These are phyloP conservation scores for Tinospora cordifolia DNA, from an alignment of 164 flowering plant species.

Conservation along the genomic window DNA sequence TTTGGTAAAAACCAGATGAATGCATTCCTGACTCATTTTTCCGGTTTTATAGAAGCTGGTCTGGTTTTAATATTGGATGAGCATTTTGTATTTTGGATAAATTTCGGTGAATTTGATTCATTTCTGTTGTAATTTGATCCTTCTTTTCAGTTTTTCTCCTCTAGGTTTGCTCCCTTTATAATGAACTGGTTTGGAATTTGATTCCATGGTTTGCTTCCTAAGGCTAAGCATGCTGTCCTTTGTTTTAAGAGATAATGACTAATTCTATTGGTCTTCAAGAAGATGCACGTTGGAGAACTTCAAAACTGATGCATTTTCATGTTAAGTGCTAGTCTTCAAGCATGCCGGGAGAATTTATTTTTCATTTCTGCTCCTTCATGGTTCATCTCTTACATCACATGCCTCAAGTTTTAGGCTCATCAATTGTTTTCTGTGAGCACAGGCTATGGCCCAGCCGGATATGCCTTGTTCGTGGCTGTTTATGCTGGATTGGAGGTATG, in stretches of 20 bases:
- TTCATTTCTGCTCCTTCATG: neutral
- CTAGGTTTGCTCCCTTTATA: neutral
- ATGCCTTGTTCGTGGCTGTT: conserved; percentile 86
- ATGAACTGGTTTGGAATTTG: neutral
- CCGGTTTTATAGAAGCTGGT: too few species aligned
- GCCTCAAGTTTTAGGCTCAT: neutral
- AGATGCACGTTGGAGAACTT: too few species aligned
- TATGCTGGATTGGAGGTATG: conserved; percentile 40
- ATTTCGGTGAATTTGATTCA: too few species aligned
- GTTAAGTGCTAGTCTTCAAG: too few species aligned
- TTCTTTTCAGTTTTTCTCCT: neutral
- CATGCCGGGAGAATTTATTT: too few species aligned
- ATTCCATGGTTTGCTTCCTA: neutral
- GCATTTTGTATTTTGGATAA: neutral
- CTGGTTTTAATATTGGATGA: too few species aligned
- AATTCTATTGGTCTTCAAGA: neutral
- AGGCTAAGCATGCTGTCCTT: neutral
- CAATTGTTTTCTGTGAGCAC: conserved; percentile 11
- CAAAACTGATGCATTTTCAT: too few species aligned
- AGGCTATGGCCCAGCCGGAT: conserved; percentile 97
- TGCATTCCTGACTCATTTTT: too few species aligned
- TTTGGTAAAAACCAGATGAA: too few species aligned
- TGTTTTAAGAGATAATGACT: neutral
- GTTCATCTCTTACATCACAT: neutral
- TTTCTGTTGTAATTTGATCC: neutral